Evolutionary conservation across 345 rosid genomes (phyloP).

Genomic region (Eucalyptus erythrocorys): DNA sequence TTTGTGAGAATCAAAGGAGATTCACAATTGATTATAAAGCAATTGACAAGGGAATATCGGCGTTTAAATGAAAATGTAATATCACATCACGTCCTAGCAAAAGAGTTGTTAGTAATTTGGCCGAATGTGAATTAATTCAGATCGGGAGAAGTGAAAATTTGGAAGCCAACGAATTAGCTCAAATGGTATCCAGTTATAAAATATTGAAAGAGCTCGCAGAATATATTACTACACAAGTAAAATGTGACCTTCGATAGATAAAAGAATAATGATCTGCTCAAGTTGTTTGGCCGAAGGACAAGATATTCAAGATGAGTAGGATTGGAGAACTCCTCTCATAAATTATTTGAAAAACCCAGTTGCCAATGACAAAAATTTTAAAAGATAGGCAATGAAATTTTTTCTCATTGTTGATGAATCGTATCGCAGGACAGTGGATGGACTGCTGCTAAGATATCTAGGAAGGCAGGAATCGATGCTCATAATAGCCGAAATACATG

Average conservation of each 20-base stretch:
- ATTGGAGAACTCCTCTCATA: neutral
- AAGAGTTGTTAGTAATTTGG: neutral
- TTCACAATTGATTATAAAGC: neutral
- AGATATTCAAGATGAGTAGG: neutral
- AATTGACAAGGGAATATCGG: no score
- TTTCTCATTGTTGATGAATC: neutral
- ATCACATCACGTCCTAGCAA: neutral
- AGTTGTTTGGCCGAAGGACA: accelerated
- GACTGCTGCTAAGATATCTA: neutral
- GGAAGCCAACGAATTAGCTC: no score
- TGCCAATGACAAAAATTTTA: neutral
- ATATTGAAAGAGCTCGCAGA: no score
- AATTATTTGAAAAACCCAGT: accelerated
- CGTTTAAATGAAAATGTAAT: no score
- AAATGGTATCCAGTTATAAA: no score
- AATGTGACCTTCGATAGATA: no score
- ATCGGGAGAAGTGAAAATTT: neutral
- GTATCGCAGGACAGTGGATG: neutral
- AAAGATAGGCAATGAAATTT: neutral
- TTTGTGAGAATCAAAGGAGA: neutral
- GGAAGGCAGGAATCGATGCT: neutral
- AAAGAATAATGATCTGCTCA: neutral
- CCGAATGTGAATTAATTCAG: neutral
- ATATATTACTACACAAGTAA: no score
- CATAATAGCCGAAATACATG: neutral